Base-by-base conservation (phyloP, 2,329 filamentous ascomycete genomes). In the Aureobasidium uvarum region DNA sequence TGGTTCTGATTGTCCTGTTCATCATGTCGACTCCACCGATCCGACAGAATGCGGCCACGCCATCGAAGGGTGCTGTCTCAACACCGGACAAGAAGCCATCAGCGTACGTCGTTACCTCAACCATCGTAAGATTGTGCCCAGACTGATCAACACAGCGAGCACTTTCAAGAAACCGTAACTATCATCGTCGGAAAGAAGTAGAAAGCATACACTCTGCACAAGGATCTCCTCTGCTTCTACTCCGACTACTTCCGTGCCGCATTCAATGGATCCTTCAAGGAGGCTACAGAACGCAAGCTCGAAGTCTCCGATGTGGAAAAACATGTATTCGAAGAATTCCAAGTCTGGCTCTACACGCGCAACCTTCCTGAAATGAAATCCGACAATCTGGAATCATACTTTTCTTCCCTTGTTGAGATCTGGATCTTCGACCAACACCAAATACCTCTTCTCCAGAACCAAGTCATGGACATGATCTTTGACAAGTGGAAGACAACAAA, bases 311-410 rank as follows among this genome's bases (percentile, higher is more conserved):
- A 68, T 13, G 67, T 70, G 2, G 59, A 67, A 3, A 11, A 46
- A 1, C 46, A 63, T 2, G 43, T 62, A 2, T 69, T 72, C 36
- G 33, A 66, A 3, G 18, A 43, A 1, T 71, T 69, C 65, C 60
- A 60, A 18, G 43, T 58, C 51, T 71, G 69, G 70, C 58, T 70
- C 5, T 70, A 70, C 39, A 67, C 62, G 18, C 38, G 38, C 11
- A 39, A 39, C 38, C 38, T 39, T 39, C 38, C n/a, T n/a, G n/a
- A n/a, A n/a, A n/a, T n/a, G n/a, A n/a, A n/a, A n/a, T n/a, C n/a
- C n/a, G n/a, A n/a, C n/a, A n/a, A n/a, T n/a, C n/a, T n/a, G n/a
- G n/a, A n/a, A n/a, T n/a, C n/a, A n/a, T 16, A 39, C 38, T 16
- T 39, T 11, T 4, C 11, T 39, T 39, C 14, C 38, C 38, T 39